Conservation (phyloP, 192 early-diverging fungal species). For the Rhizoclosmatium sp. region DNA sequence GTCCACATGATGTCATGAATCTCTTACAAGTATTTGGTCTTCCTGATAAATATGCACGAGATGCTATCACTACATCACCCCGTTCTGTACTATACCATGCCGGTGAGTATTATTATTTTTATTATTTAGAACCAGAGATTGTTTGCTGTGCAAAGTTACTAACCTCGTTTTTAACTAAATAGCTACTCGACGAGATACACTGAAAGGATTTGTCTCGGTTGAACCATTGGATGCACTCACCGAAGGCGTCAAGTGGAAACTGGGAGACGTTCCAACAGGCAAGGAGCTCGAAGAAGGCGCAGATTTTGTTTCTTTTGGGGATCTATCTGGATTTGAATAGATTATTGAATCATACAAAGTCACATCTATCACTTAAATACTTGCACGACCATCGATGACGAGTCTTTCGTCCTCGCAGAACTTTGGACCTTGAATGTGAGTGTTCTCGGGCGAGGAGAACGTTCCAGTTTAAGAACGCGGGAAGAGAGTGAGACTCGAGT, state of each 20-base stretch:
- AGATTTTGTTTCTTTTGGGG: constrained; percentile 31
- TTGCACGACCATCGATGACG: too few species aligned
- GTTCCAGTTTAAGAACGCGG: too few species aligned
- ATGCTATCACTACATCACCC: not conserved
- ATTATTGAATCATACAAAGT: too few species aligned
- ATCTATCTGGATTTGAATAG: not conserved
- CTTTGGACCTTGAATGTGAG: too few species aligned
- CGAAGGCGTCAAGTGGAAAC: constrained; percentile 23
- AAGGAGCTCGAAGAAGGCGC: constrained; percentile 1
- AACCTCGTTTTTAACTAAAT: not conserved
- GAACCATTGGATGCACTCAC: not conserved
- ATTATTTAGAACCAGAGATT: too few species aligned
- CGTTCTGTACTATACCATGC: constrained; percentile 31
- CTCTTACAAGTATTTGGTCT: constrained; percentile 53
- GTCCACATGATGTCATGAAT: constrained; percentile 82
- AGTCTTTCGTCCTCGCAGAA: too few species aligned
- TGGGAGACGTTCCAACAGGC: constrained; percentile 21
- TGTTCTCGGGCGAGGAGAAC: too few species aligned
- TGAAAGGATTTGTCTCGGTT: constrained; percentile 21
- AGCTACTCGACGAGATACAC: constrained; percentile 26
- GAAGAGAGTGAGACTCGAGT: too few species aligned
- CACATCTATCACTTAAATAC: too few species aligned
- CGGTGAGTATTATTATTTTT: not conserved
- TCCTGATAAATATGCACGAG: constrained; percentile 25
- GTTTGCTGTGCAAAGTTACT: not conserved